Percentiles rank a stretch among this genome's conserved stretches.
Conservation (phyloP, 306 rosid genomes). For the Mucuna pruriens region DNA sequence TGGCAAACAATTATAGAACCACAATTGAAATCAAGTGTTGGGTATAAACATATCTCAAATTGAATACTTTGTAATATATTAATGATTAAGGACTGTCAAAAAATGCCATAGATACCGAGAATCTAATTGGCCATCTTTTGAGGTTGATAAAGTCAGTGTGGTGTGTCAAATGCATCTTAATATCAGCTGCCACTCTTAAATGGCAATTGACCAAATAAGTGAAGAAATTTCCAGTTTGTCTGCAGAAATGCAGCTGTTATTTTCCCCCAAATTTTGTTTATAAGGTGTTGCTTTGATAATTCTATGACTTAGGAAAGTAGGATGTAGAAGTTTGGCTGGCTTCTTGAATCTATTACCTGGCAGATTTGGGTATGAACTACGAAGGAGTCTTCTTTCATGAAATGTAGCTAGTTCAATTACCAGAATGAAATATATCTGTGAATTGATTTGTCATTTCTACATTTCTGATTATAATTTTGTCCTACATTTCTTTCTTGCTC, state of each 20-base stretch:
- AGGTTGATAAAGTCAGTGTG: not conserved
- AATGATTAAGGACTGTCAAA: not conserved
- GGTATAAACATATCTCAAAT: not conserved
- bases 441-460: not conserved
- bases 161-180: not conserved
- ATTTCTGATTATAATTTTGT: not conserved
- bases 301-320: constrained; percentile 12
- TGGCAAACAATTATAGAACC: constrained; percentile 27
- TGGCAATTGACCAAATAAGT: constrained; percentile 8
- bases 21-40: not conserved
- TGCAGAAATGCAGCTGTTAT: constrained; percentile 7
- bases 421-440: not conserved
- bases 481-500: constrained; percentile 1
- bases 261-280: not conserved
- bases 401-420: not conserved
- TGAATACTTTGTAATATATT: not conserved
- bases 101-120: not conserved
- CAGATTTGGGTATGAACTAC: not conserved
- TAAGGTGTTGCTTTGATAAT: not conserved
- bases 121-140: not conserved
- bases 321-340: constrained; percentile 17
- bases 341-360: constrained; percentile 1
- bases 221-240: constrained; percentile 20
- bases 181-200: not conserved
- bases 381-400: constrained; percentile 22